Percentiles rank a stretch among this genome's conserved stretches.
These are phyloP conservation scores for Casuarina glauca DNA, from an alignment of 306 rosid genomes.

Conservation along the genomic window DNA sequence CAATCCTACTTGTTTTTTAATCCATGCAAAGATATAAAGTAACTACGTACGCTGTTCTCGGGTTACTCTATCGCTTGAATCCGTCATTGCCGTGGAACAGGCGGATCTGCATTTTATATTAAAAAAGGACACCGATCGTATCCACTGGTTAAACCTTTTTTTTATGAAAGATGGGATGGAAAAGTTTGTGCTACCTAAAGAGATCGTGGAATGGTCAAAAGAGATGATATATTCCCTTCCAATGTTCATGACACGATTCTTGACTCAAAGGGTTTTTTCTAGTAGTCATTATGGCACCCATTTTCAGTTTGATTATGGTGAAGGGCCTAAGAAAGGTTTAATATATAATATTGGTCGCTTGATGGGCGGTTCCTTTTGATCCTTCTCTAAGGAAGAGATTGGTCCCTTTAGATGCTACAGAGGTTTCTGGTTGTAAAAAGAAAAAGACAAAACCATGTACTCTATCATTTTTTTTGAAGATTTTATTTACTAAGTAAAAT, in stretches of 20 bases:
- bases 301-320: slow-evolving; percentile 28
- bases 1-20: background rate
- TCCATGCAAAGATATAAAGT: slow-evolving; percentile 30
- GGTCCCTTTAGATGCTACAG: background rate
- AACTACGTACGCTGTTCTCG: background rate
- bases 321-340: slow-evolving; percentile 3
- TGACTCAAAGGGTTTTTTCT: slow-evolving; percentile 25
- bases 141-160: background rate
- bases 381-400: background rate
- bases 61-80: slow-evolving; percentile 12
- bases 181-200: slow-evolving; percentile 2
- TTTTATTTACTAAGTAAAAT: no score
- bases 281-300: background rate
- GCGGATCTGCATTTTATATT: slow-evolving; percentile 5
- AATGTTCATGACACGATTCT: slow-evolving; percentile 18
- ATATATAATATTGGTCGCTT: background rate
- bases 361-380: background rate
- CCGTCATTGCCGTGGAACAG: slow-evolving; percentile 22
- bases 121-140: slow-evolving; percentile 4
- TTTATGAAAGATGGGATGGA: background rate
- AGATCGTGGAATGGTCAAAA: slow-evolving; percentile 57
- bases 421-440: no score
- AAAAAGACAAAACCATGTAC: no score
- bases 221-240: slow-evolving; percentile 27
- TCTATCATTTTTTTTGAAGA: no score